Evolutionary conservation across 169 alveolate genomes (phyloP), one percentile per base, ranked within the genome.

Genomic region (Plasmodium billcollinsi): DNA sequence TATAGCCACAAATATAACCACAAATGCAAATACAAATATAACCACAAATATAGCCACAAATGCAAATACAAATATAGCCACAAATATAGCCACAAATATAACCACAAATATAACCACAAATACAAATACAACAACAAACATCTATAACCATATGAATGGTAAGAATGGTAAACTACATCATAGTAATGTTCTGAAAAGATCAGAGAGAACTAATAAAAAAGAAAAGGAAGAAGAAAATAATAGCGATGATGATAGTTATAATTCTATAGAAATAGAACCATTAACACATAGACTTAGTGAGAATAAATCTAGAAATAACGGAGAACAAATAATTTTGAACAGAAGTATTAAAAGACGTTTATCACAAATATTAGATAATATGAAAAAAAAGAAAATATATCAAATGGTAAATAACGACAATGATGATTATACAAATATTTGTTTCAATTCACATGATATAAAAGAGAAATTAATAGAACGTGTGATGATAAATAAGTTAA

Each of bases 311-410:
- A 54, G 26, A 3, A 9, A 12, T 9, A 69, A 47, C 18, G 71
- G n/a, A 15, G 1, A 47, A 21, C 62, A 65, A 14, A 4, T 39
- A 0, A 3, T 24, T n/a, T 15, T 76, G 15, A 76, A 76, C 39
- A 52, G 89, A 52, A 78, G 89, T 29, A 45, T 78, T n/a, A 78
- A 78, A 18, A 65, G 89, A 29, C 47, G 89, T 59, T 33, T 78
- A 9, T 78, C 89, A 5, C 89, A 78, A 52, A 29, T 78, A 8
- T 15, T 78, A 18, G 89, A 78, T 15, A 24, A 21, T 9, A 26
- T 78, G 72, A 63, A 52, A 59, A 78, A 52, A 43, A 67, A 78
- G 58, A 21, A 66, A 20, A 26, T 65, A 21, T 78, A 63, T 33
- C 43, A 78, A 8, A 24, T 6, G 2, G 4, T 78, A n/a, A 61